Evolutionary conservation across 345 rosid species (phyloP), one percentile per base, ranked within the genome.

Genomic region (Sonneratia alba): DNA sequence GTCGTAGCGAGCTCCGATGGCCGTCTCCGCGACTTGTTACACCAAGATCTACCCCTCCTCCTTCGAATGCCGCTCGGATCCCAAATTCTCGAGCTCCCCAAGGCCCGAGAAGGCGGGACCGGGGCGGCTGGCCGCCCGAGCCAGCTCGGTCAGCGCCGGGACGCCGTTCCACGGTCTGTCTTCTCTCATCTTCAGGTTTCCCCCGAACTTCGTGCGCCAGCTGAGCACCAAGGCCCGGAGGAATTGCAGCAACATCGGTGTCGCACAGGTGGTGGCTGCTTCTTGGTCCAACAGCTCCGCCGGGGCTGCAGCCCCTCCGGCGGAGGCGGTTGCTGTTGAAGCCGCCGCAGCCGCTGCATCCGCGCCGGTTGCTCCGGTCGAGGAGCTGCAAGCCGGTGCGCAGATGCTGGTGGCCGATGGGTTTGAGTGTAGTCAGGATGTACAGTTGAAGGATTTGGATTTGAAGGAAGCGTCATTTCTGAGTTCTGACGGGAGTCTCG

Each of bases 211-310:
- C 76, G 99, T 90, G 36, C 97, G 97, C 74, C 99, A 95, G 87
- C 91, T 95, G 53, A 90, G 99, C 83, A 85, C 77, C 67, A 95
- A 92, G 89, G 96, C 96, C 49, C 90, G 99, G 69, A 85, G 99
- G 75, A 95, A 95, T 89, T 95, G 97, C 81, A 87, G 97, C 92
- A 95, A 95, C 83, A 95, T 95, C 80, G 99, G 99, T 61, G 99
- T 95, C 63, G 99, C 99, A 18, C 99, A 95, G 82, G 82, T 95
- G 73, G 99, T 90, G 53, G 97, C 99, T 37, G 99, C 99, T 68
- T 86, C 91, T 82, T 95, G 99, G 99, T 80, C 99, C 7, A 84
- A 95, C 86, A 74, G 75, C 73, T 24, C 71, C 63, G 61, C 86
- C 14, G 48, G 80, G 63, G 55, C 93, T 48, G 79, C 81, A 24